Evolutionary conservation across 139 green algal genomes (phyloP).

Genomic region (Coccomyxa sp.): DNA sequence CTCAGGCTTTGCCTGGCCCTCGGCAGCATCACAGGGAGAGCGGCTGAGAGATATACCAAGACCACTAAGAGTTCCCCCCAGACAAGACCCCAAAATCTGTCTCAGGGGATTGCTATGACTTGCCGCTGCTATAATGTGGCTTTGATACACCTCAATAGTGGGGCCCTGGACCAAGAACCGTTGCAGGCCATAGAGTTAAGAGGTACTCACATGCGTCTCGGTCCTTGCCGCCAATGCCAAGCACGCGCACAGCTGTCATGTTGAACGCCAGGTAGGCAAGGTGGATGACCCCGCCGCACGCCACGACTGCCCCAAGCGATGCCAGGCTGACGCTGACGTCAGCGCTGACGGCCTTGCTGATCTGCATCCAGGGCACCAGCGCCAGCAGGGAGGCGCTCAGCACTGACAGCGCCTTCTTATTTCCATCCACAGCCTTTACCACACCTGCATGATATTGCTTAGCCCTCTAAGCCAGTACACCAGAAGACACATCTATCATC

Average conservation of each 20-base stretch:
- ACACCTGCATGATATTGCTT: slow-evolving; percentile 39
- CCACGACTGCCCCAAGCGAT: slow-evolving; percentile 20
- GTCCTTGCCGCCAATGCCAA: slow-evolving; percentile 11
- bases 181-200: no score
- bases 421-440: slow-evolving; percentile 24
- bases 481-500: no score
- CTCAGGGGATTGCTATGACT: no score
- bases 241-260: not conserved
- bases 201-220: not conserved
- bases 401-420: slow-evolving; percentile 41
- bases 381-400: slow-evolving; percentile 46
- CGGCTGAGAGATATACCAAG: no score
- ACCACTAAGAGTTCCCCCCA: no score
- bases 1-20: no score
- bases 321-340: slow-evolving; percentile 13
- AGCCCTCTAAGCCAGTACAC: no score
- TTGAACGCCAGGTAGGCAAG: slow-evolving; percentile 45
- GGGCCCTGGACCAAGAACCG: no score
- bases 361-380: slow-evolving; percentile 76
- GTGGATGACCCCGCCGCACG: slow-evolving; percentile 38
- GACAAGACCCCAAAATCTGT: no score
- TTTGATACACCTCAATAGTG: no score
- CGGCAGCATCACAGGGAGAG: no score
- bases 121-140: no score
- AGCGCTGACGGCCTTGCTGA: slow-evolving; percentile 33